Percentiles rank a stretch among this genome's conserved stretches.
These are phyloP conservation scores for Sphagnum fallax DNA, from an alignment of 228 moss, liverwort and hornwort genomes.

Conservation along the genomic window DNA sequence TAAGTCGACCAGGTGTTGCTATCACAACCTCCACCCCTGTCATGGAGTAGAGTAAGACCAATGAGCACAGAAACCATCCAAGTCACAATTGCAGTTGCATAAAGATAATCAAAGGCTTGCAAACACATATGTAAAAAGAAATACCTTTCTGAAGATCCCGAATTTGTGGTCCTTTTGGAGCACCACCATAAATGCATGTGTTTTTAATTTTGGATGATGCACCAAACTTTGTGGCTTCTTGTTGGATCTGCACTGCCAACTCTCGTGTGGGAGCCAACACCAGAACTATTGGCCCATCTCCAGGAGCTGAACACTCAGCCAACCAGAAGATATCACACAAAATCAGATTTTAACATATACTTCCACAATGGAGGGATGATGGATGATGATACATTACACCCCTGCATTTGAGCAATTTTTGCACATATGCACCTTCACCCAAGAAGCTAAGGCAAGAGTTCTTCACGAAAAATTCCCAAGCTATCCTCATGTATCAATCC, in stretches of 20 bases:
- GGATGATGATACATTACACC: too few relatives aligned
- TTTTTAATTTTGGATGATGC: constrained; percentile 96
- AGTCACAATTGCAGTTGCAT: neutral
- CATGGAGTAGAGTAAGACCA: neutral
- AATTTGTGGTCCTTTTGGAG: constrained; percentile 97
- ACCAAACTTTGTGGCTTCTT: constrained; percentile 89
- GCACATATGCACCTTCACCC: too few relatives aligned
- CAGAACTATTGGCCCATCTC: constrained; percentile 95
- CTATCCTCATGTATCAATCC: too few relatives aligned
- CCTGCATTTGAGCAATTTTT: too few relatives aligned
- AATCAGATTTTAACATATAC: too few relatives aligned
- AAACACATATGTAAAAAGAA: neutral
- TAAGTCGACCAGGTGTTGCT: constrained; percentile 95
- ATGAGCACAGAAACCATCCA: neutral
- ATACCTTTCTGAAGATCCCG: constrained; percentile 94
- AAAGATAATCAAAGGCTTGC: neutral
- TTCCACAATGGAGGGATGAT: too few relatives aligned
- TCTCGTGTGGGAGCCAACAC: constrained; percentile 96
- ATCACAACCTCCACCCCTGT: constrained; percentile 93
- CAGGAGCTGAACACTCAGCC: constrained; percentile 53
- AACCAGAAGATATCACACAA: too few relatives aligned
- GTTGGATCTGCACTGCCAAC: constrained; percentile 96
- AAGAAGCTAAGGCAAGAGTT: too few relatives aligned
- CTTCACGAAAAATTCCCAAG: too few relatives aligned
- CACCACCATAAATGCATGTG: constrained; percentile 96